Conservation (phyloP, 1,284 basidiomycete genomes). For the Rhizoctonia solani region DNA sequence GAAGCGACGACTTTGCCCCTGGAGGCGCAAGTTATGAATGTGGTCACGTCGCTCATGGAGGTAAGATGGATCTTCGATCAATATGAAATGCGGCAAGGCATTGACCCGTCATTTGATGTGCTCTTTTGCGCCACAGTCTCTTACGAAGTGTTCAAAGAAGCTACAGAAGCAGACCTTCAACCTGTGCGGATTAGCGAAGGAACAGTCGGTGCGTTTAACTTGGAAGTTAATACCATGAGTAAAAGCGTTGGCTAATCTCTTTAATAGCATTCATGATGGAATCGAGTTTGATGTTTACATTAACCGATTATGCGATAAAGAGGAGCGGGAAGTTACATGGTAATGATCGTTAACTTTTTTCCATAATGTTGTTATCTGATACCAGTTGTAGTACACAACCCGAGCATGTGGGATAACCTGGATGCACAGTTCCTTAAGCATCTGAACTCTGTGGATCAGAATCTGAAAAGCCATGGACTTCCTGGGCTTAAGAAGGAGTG, state of each 20-base stretch:
- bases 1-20: conserved; percentile 63
- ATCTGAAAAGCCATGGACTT: conserved; percentile 54
- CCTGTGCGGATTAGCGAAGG: conserved; percentile 59
- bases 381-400: conserved; percentile 53
- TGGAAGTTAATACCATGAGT: background rate
- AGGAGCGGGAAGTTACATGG: conserved; percentile 60
- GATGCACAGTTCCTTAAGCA: conserved; percentile 62
- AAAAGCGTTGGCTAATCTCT: background rate
- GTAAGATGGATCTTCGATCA: background rate
- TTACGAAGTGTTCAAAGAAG: conserved; percentile 60
- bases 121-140: conserved; percentile 52
- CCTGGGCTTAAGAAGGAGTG: conserved; percentile 40
- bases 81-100: background rate
- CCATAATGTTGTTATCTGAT: background rate
- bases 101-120: conserved; percentile 2
- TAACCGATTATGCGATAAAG: conserved; percentile 66
- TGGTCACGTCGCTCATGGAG: conserved; percentile 34
- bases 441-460: conserved; percentile 58
- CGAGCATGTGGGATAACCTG: conserved; percentile 65
- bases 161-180: conserved; percentile 54
- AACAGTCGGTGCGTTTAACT: conserved; percentile 52
- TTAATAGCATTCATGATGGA: conserved; percentile 65
- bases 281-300: conserved; percentile 61
- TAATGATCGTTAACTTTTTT: conserved; percentile 42
- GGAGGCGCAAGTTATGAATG: conserved; percentile 61